Evolutionary conservation across 768 basidiomycete species (phyloP).

Genomic region (Phaffia tasmanica): DNA sequence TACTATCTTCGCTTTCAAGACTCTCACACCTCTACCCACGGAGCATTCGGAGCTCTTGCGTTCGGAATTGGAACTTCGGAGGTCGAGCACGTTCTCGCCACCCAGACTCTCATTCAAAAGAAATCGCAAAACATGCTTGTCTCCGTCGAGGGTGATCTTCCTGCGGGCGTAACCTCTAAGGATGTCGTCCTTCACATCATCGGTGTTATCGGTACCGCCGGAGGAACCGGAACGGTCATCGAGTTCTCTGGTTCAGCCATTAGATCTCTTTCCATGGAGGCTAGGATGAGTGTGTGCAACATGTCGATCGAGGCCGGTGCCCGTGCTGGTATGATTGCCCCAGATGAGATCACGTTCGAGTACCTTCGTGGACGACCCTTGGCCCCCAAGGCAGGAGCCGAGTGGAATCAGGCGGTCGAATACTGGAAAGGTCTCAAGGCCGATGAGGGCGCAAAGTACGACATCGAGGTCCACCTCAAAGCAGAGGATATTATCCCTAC

Average conservation of each 20-base stretch:
- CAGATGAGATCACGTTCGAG: slow-evolving; percentile 72
- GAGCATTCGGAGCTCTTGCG: slow-evolving; percentile 82
- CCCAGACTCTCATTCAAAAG: slow-evolving; percentile 74
- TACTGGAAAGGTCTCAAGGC: slow-evolving; percentile 73
- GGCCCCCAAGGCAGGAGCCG: slow-evolving; percentile 61
- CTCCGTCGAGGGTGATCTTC: slow-evolving; percentile 68
- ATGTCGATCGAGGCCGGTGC: slow-evolving; percentile 94
- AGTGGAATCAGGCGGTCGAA: slow-evolving; percentile 72
- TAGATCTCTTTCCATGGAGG: slow-evolving; percentile 76
- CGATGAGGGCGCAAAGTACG: slow-evolving; percentile 74
- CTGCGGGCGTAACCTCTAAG: slow-evolving; percentile 74
- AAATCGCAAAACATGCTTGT: slow-evolving; percentile 90
- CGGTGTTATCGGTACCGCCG: slow-evolving; percentile 82
- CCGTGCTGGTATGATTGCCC: slow-evolving; percentile 83
- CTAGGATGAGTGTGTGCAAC: slow-evolving; percentile 64
- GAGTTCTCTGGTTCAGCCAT: slow-evolving; percentile 86
- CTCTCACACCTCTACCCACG: slow-evolving; percentile 87
- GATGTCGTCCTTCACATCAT: slow-evolving; percentile 86
- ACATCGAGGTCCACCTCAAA: slow-evolving; percentile 64
- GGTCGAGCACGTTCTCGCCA: slow-evolving; percentile 87
- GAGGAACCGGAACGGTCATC: slow-evolving; percentile 81
- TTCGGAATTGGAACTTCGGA: slow-evolving; percentile 91
- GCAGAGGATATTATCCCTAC: slow-evolving; percentile 81
- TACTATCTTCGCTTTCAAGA: slow-evolving; percentile 39
- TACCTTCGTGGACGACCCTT: slow-evolving; percentile 74